A percentile compares a stretch with the other conserved stretches of the same genome.
These are phyloP conservation scores for Fusarium tricinctum DNA, from an alignment of 2,329 filamentous ascomycete genomes.

Conservation along the genomic window DNA sequence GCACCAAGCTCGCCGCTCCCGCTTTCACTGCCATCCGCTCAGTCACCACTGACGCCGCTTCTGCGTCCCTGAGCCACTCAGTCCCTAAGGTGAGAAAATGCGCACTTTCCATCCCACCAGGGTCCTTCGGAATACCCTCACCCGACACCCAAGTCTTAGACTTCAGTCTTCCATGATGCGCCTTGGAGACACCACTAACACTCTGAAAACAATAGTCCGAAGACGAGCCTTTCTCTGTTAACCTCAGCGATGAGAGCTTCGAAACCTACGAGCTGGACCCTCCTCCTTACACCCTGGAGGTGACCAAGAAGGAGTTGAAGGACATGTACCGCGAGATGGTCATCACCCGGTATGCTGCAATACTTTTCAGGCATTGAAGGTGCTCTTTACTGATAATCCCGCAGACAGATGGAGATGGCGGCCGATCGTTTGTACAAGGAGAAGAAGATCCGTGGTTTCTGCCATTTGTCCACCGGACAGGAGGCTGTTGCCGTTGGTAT, in stretches of 20 bases:
- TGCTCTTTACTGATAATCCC: slow-evolving; percentile 51
- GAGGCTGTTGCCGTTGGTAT: slow-evolving; percentile 98
- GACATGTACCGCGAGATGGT: slow-evolving; percentile 99
- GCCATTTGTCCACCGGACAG: slow-evolving; percentile 96
- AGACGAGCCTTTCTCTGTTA: slow-evolving; percentile 91
- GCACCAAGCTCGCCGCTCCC: slow-evolving; percentile 61
- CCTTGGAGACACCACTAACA: slow-evolving; percentile 35
- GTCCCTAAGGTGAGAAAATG: slow-evolving; percentile 63
- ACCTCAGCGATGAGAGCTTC: slow-evolving; percentile 97
- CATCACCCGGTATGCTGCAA: slow-evolving; percentile 78
- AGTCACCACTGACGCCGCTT: slow-evolving; percentile 96
- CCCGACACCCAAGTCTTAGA: background rate
- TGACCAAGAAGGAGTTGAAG: slow-evolving; percentile 98
- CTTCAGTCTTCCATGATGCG: background rate
- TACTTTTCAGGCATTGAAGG: background rate
- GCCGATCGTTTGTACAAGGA: slow-evolving; percentile 99
- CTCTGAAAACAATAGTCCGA: slow-evolving; percentile 74
- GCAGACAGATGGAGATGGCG: slow-evolving; percentile 99
- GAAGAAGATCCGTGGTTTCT: slow-evolving; percentile 99
- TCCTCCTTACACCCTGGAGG: slow-evolving; percentile 90
- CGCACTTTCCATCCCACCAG: slow-evolving; percentile 39
- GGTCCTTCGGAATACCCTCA: slow-evolving; percentile 13
- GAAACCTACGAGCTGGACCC: slow-evolving; percentile 99
- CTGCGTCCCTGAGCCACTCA: slow-evolving; percentile 86
- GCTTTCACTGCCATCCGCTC: slow-evolving; percentile 71